phyloP scores from a whole-genome alignment of 306 rosid genomes.

The Vachellia pachyceras region DNA sequence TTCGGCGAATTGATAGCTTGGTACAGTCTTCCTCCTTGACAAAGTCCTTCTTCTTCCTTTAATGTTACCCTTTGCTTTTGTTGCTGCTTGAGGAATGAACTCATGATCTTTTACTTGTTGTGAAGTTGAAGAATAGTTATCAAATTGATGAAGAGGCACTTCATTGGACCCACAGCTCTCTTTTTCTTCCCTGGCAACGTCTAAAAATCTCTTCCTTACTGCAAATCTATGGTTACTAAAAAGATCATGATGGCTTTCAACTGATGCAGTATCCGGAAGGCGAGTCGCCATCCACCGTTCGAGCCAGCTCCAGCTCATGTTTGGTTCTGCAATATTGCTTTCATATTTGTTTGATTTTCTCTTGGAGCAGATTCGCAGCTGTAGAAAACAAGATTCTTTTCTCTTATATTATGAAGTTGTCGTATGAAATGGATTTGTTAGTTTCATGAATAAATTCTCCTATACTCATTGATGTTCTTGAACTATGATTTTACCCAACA shows the following conservation, averaged over 20 bases:
- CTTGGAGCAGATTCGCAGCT: constrained; percentile 86
- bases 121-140: constrained; percentile 49
- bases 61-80: constrained; percentile 41
- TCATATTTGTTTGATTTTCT: constrained; percentile 53
- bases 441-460: neutral
- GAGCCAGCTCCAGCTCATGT: constrained; percentile 97
- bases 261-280: constrained; percentile 60
- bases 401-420: neutral
- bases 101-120: constrained; percentile 41
- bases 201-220: constrained; percentile 53
- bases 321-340: constrained; percentile 51
- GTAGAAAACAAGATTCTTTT: constrained; percentile 14
- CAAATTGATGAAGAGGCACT: constrained; percentile 58
- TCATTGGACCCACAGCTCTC: constrained; percentile 98
- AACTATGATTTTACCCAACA: too few relatives aligned
- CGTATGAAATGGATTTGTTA: neutral
- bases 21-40: constrained; percentile 64
- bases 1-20: constrained; percentile 56
- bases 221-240: constrained; percentile 37
- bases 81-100: constrained; percentile 39
- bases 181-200: constrained; percentile 66
- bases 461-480: neutral
- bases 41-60: constrained; percentile 50
- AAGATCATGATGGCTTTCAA: constrained; percentile 51
- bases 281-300: constrained; percentile 99